phyloP scores from a whole-genome alignment of 768 basidiomycete species.

The Pleurotus cornucopiae region DNA sequence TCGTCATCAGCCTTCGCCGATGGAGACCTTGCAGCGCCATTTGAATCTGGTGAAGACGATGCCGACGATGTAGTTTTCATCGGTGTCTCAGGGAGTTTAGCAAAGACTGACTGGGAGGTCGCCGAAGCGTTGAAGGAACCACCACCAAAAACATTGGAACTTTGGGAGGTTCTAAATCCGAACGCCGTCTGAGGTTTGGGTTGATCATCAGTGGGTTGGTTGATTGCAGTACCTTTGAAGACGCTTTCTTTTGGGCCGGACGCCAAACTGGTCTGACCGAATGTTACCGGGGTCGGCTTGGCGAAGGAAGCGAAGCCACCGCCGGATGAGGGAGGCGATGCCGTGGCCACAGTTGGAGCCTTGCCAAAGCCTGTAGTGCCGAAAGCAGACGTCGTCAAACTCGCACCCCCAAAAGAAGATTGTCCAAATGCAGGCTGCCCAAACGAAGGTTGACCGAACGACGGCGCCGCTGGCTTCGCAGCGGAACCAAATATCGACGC shows the following conservation, averaged over 20 bases:
- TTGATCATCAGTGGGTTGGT: too few species aligned
- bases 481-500: background rate
- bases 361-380: conserved; percentile 30
- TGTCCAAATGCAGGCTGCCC: conserved; percentile 31
- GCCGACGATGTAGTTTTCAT: background rate
- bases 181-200: too few species aligned
- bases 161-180: background rate
- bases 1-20: background rate
- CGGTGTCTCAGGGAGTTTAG: background rate
- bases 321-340: conserved; percentile 8
- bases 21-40: background rate
- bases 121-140: background rate
- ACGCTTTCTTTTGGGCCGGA: background rate
- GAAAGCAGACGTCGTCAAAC: conserved; percentile 26
- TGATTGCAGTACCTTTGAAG: background rate
- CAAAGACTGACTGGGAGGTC: background rate
- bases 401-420: conserved; percentile 22
- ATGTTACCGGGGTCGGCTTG: background rate
- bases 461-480: conserved; percentile 13
- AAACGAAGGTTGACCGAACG: conserved; percentile 29
- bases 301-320: conserved; percentile 21
- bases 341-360: conserved; percentile 1
- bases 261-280: background rate
- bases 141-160: background rate
- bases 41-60: conserved; percentile 4